Evolutionary conservation across 345 rosid species (phyloP), one percentile per base, ranked within the genome.

Genomic region (Moringa oleifera): DNA sequence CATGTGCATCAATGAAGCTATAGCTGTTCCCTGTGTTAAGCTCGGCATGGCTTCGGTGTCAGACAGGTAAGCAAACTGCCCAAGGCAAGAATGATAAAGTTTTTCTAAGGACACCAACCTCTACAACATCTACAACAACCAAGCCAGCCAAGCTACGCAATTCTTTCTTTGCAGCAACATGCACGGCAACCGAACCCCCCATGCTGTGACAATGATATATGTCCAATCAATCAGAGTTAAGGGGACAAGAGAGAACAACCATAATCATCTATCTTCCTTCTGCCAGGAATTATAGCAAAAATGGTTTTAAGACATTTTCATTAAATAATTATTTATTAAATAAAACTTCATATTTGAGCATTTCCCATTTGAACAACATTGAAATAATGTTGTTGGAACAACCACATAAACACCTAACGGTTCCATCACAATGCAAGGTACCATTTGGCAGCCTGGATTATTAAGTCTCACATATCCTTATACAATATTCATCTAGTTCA

Each of bases 101-200:
- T 58, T 46, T 49, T 36, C 13, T 22, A n/a, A 20, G 58, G 20
- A 65, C 74, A 71, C n/a, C 77, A 63, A 90, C 98, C 97, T 90
- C 98, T 23, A 93, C 96, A 69, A 93, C 98, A 74, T 93, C 98
- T 62, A 93, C 91, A 59, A 94, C 88, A 61, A 94, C 83, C 73
- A 94, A 67, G 52, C 99, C 99, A 55, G 90, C 86, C 83, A 94
- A 78, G 70, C 68, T 83, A 68, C 70, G 75, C 49, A 90, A 77
- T 41, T 63, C 72, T 77, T 81, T 94, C 75, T 71, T 85, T n/a
- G 97, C 95, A 63, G 99, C 96, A 65, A 94, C 85, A 70, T 94
- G 97, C 51, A 94, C 86, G 51, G 96, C 95, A 15, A 94, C 90
- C 8, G 99, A 90, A 23, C 97, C 99, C 63, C 99, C 99, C 97